Percentiles rank a stretch among this genome's conserved stretches.
These are phyloP conservation scores for Priceomyces carsonii DNA, from an alignment of 805 yeast species.

Conservation along the genomic window DNA sequence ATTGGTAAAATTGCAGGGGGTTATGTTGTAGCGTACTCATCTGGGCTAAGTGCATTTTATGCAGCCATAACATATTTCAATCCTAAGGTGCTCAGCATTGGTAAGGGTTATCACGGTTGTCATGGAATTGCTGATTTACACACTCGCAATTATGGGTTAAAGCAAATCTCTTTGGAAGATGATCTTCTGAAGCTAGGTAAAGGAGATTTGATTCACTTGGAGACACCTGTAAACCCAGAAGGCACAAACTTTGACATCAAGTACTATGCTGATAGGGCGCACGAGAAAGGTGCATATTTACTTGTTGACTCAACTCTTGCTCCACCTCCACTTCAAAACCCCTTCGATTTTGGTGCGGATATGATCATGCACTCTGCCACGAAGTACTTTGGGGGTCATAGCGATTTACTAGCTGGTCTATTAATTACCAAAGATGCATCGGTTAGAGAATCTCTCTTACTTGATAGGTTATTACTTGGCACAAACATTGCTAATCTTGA, in stretches of 20 bases:
- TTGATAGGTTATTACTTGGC: constrained; percentile 73
- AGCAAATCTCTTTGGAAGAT: constrained; percentile 44
- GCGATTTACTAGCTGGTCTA: constrained; percentile 84
- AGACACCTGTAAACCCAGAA: constrained; percentile 86
- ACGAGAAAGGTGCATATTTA: constrained; percentile 70
- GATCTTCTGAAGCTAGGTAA: constrained; percentile 48
- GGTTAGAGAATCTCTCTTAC: constrained; percentile 46
- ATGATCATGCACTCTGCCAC: constrained; percentile 92
- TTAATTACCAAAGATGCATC: constrained; percentile 61
- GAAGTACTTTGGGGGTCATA: constrained; percentile 94
- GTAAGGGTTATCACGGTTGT: constrained; percentile 84
- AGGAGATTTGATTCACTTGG: constrained; percentile 83
- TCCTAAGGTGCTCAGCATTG: constrained; percentile 75
- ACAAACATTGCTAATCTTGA: constrained; percentile 80
- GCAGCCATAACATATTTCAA: constrained; percentile 70
- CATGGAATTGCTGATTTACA: constrained; percentile 68
- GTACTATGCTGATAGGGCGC: constrained; percentile 69
- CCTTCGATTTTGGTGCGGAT: constrained; percentile 83
- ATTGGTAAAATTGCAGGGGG: constrained; percentile 61
- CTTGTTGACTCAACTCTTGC: constrained; percentile 88
- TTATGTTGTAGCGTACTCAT: constrained; percentile 67
- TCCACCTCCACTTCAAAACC: constrained; percentile 85
- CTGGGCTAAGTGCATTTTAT: constrained; percentile 80
- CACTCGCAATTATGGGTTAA: constrained; percentile 58
- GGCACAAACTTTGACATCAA: constrained; percentile 66